phyloP scores from a whole-genome alignment of 1,284 basidiomycete genomes.

The Abortiporus biennis region DNA sequence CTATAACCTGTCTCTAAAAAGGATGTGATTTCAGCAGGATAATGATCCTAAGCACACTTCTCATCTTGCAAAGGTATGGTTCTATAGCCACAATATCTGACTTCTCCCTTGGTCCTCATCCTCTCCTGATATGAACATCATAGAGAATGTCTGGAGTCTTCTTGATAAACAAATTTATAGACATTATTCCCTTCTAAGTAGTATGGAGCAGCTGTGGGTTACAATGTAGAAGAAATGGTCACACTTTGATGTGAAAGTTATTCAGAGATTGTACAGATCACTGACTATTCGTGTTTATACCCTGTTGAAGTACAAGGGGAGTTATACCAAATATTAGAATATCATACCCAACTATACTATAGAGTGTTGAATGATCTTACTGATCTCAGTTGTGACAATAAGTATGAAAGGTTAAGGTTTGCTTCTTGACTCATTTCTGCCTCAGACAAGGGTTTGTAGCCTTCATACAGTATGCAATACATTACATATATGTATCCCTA shows the following conservation, averaged over 20 bases:
- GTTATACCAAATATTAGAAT: neutral
- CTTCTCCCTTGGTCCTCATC: conserved; percentile 28
- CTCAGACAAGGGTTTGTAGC: too few relatives aligned
- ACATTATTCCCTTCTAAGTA: conserved; percentile 1
- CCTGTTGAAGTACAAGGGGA: neutral
- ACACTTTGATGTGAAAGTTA: neutral
- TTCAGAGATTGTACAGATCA: conserved; percentile 5
- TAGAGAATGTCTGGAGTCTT: neutral
- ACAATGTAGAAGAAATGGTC: conserved; percentile 8
- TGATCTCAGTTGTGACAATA: too few relatives aligned
- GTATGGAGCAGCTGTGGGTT: conserved; percentile 8
- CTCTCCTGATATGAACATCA: conserved; percentile 30
- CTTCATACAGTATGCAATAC: too few relatives aligned
- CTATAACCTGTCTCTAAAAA: neutral
- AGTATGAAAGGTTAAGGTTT: too few relatives aligned
- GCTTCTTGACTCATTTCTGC: too few relatives aligned
- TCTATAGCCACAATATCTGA: conserved; percentile 24
- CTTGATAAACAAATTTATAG: neutral
- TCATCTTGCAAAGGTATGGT: conserved; percentile 22
- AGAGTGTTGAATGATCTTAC: too few relatives aligned
- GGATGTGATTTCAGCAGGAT: conserved; percentile 27
- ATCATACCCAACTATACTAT: too few relatives aligned
- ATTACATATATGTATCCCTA: too few relatives aligned
- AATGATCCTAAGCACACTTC: conserved; percentile 31
- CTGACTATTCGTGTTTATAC: conserved; percentile 3